Conservation (phyloP, 148 eudicot genomes). For the Arbutus unedo region DNA sequence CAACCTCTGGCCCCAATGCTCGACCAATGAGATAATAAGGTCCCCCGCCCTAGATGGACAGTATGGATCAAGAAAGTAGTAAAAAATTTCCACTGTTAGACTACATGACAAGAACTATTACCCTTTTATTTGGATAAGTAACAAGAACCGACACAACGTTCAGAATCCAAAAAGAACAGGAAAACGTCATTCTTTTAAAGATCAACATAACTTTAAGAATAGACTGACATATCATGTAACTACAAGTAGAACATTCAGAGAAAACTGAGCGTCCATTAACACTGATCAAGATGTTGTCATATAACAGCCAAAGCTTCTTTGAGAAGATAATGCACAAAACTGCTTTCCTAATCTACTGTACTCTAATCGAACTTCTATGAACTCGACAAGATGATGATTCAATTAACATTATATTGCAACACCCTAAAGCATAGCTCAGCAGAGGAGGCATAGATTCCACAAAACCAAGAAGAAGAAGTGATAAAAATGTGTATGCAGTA, state of each 20-base stretch:
- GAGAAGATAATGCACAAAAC: not conserved
- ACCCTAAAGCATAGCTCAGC: not conserved
- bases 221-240: not conserved
- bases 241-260: not conserved
- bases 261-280: not conserved
- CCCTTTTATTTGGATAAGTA: not conserved
- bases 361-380: not conserved
- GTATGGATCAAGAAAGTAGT: constrained; percentile 3
- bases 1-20: constrained; percentile 99
- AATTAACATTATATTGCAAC: not conserved
- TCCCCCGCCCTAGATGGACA: constrained; percentile 76
- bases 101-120: constrained; percentile 6
- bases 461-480: not conserved
- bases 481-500: not conserved
- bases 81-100: not conserved
- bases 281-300: not conserved
- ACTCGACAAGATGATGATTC: not conserved
- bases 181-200: not conserved
- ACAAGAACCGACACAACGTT: not conserved
- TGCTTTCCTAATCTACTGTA: not conserved
- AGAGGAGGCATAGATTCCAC: not conserved
- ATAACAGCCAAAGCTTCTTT: constrained; percentile 4
- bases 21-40: constrained; percentile 99
- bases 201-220: not conserved
- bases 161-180: not conserved